Conservation (phyloP, 768 basidiomycete species). For the Rhodotorula taiwanensis region DNA sequence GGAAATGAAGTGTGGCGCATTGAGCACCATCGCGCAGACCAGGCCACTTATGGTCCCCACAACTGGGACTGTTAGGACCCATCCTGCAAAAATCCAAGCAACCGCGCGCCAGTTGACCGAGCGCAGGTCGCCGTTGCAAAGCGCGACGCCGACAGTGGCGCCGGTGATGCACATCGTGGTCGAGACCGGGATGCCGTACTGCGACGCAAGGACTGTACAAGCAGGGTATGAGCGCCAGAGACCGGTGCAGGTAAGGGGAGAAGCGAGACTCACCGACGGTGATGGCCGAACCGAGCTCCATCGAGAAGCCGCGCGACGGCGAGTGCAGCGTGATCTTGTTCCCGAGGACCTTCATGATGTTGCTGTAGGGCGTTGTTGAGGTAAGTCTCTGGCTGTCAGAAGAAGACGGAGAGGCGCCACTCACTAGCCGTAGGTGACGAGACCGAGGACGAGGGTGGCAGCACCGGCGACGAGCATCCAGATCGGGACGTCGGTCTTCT, state of each 20-base stretch:
- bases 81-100: constrained; percentile 22
- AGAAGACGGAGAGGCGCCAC: constrained; percentile 30
- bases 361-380: constrained; percentile 43
- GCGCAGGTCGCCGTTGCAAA: constrained; percentile 29
- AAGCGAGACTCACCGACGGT: constrained; percentile 45
- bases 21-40: constrained; percentile 44
- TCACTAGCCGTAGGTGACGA: constrained; percentile 42
- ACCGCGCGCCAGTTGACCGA: constrained; percentile 39
- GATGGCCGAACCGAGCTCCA: constrained; percentile 47
- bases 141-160: constrained; percentile 45
- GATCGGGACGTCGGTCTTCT: constrained; percentile 44
- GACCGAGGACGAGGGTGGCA: constrained; percentile 41
- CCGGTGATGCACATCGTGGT: constrained; percentile 48
- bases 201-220: constrained; percentile 46
- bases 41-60: constrained; percentile 38
- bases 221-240: no score
- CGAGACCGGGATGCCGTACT: constrained; percentile 44
- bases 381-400: no score
- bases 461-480: constrained; percentile 48
- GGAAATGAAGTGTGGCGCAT: constrained; percentile 42
- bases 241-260: no score
- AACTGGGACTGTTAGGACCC: constrained; percentile 38
- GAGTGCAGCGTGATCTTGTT: constrained; percentile 48
- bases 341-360: constrained; percentile 45
- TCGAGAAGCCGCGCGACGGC: constrained; percentile 49